A percentile compares a stretch with the other conserved stretches of the same genome.
Conservation (phyloP, 768 basidiomycete genomes). For the Tricholoma matsutake region DNA sequence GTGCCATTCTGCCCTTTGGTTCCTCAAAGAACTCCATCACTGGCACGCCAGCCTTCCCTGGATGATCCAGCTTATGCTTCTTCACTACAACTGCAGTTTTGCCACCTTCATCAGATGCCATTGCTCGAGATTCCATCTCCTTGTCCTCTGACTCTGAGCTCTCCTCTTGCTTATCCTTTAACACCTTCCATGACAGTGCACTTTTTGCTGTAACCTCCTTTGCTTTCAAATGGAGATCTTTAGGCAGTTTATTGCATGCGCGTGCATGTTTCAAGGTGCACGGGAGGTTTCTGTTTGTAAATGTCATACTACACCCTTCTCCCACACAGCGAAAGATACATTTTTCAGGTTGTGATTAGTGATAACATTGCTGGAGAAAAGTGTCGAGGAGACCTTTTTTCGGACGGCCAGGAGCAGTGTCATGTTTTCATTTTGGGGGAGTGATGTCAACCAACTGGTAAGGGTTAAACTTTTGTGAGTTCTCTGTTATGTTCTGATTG, state of each 20-base stretch:
- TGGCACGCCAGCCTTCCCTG: not conserved
- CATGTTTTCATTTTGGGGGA: not conserved
- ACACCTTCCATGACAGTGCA: not conserved
- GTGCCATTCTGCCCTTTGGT: constrained; percentile 5
- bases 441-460: not conserved
- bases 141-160: not conserved
- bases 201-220: not conserved
- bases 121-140: not conserved
- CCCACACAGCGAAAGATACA: constrained; percentile 2
- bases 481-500: no score
- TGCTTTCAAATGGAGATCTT: not conserved
- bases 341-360: constrained; percentile 1
- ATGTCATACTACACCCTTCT: not conserved
- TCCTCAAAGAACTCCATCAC: constrained; percentile 1
- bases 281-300: not conserved
- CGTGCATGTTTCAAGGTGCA: not conserved
- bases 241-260: constrained; percentile 2
- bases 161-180: not conserved
- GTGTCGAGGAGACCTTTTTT: not conserved
- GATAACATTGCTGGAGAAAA: constrained; percentile 3
- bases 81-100: not conserved
- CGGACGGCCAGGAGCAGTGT: not conserved
- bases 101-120: not conserved
- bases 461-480: not conserved
- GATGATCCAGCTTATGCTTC: not conserved